A percentile compares a stretch with the other conserved stretches of the same genome.
These are phyloP conservation scores for Sporothrix sp. DNA, from an alignment of 2,329 filamentous ascomycete species.

Conservation along the genomic window DNA sequence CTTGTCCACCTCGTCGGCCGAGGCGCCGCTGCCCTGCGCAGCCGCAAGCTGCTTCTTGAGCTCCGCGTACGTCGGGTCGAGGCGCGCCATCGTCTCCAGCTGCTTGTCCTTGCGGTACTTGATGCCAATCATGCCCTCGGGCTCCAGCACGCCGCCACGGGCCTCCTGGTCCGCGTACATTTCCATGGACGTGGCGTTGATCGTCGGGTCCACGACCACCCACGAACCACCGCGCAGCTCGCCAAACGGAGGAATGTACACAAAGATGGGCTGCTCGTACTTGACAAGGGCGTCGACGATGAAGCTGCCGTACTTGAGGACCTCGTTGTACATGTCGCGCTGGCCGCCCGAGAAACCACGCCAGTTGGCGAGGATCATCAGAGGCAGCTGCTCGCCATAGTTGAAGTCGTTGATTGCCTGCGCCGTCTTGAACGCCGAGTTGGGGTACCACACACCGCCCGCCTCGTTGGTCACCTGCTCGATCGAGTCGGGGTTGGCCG, in stretches of 20 bases:
- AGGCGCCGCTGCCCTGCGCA: conserved; percentile 49
- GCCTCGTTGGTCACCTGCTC: conserved; percentile 92
- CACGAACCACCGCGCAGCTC: conserved; percentile 98
- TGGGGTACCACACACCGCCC: conserved; percentile 98
- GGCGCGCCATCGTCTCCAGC: conserved; percentile 90
- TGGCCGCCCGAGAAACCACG: conserved; percentile 99
- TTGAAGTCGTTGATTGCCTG: conserved; percentile 99
- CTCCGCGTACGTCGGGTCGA: conserved; percentile 72
- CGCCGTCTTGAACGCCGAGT: conserved; percentile 98
- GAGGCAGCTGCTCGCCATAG: conserved; percentile 90
- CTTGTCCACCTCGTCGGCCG: conserved; percentile 61
- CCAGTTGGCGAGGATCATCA: conserved; percentile 99
- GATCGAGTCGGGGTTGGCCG: conserved; percentile 95
- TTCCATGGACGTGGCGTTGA: conserved; percentile 94
- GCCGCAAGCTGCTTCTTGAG: conserved; percentile 67
- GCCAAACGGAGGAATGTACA: conserved; percentile 94
- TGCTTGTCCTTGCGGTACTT: conserved; percentile 98
- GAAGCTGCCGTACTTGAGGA: conserved; percentile 98
- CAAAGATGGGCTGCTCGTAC: conserved; percentile 96
- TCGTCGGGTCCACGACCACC: conserved; percentile 98
- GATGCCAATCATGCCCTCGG: conserved; percentile 96
- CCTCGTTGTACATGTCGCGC: conserved; percentile 99
- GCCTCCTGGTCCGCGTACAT: conserved; percentile 97
- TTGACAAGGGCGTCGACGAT: conserved; percentile 98
- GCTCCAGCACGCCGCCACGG: conserved; percentile 93